Evolutionary conservation across 176 grass and related monocot genomes (phyloP).

Genomic region (Rhynchospora pubera): DNA sequence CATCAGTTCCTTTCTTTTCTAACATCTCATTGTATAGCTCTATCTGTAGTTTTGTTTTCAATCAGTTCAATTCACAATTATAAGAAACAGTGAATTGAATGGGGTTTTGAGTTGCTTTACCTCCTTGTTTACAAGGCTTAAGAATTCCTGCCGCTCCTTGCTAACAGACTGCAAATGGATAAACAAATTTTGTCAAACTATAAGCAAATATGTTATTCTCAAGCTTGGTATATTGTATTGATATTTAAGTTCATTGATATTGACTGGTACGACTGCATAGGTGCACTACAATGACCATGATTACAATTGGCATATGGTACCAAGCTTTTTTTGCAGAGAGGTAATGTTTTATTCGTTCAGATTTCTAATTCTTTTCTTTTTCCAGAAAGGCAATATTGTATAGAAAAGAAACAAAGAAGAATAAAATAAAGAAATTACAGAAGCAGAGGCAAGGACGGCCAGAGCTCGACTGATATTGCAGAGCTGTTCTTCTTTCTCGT

Average conservation of each 20-base stretch:
- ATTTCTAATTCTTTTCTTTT: conserved; percentile 8
- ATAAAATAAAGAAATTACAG: conserved; percentile 41
- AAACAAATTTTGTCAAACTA: conserved; percentile 18
- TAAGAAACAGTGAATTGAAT: conserved; percentile 18
- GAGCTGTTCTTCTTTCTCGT: conserved; percentile 59
- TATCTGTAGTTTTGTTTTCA: conserved; percentile 48
- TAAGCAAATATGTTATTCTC: background rate
- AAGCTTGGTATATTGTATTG: background rate
- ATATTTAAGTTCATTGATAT: background rate
- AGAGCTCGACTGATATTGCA: conserved; percentile 73
- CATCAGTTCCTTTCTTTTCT: conserved; percentile 84
- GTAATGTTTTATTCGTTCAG: background rate
- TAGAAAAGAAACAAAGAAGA: conserved; percentile 16
- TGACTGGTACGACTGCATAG: background rate
- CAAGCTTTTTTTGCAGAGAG: background rate
- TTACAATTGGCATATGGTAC: background rate
- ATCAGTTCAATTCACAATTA: background rate
- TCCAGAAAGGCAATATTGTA: conserved; percentile 3
- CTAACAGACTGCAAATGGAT: conserved; percentile 65
- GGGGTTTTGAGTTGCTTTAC: conserved; percentile 31
- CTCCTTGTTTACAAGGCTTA: conserved; percentile 92
- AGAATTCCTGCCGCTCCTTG: conserved; percentile 83
- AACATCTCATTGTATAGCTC: conserved; percentile 77
- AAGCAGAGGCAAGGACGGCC: conserved; percentile 81
- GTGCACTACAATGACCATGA: background rate